phyloP scores from a whole-genome alignment of 2,329 filamentous ascomycete species.

The Cladophialophora yegresii region DNA sequence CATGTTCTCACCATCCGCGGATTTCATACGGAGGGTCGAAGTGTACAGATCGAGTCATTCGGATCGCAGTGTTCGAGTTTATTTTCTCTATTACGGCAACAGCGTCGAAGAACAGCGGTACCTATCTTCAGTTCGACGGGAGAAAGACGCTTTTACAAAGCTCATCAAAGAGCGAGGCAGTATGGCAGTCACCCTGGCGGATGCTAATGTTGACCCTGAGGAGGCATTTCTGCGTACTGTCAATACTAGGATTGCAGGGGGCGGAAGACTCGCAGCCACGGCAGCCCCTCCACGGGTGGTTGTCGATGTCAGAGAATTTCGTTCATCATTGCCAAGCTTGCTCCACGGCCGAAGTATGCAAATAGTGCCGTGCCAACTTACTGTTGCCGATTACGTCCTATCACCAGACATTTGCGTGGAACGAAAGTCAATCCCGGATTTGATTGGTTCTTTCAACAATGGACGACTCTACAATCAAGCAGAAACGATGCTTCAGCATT shows the following conservation, averaged over 20 bases:
- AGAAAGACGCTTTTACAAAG: conserved; percentile 94
- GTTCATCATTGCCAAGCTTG: conserved; percentile 86
- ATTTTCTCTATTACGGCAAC: conserved; percentile 94
- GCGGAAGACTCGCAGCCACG: conserved; percentile 79
- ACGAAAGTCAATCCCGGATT: conserved; percentile 86
- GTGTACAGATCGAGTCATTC: conserved; percentile 90
- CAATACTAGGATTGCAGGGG: conserved; percentile 94
- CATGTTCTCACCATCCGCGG: conserved; percentile 96
- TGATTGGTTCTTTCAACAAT: conserved; percentile 88
- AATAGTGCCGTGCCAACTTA: conserved; percentile 91
- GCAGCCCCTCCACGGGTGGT: conserved; percentile 86
- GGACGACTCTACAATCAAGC: conserved; percentile 89
- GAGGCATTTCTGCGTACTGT: conserved; percentile 91
- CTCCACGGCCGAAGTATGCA: conserved; percentile 86
- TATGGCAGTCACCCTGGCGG: conserved; percentile 85
- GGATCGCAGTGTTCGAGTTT: conserved; percentile 71
- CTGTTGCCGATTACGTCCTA: conserved; percentile 93
- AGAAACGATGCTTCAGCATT: conserved; percentile 92
- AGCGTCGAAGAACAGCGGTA: conserved; percentile 96
- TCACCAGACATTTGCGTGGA: conserved; percentile 90
- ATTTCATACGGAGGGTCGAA: conserved; percentile 91
- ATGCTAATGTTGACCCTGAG: conserved; percentile 76
- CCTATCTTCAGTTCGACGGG: conserved; percentile 81
- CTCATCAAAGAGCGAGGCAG: conserved; percentile 90
- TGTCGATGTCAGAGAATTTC: conserved; percentile 94